Percentiles rank a stretch among this genome's conserved stretches.
Evolutionary conservation across 441 rosid genomes (phyloP).

Genomic region (Melastoma candidum): DNA sequence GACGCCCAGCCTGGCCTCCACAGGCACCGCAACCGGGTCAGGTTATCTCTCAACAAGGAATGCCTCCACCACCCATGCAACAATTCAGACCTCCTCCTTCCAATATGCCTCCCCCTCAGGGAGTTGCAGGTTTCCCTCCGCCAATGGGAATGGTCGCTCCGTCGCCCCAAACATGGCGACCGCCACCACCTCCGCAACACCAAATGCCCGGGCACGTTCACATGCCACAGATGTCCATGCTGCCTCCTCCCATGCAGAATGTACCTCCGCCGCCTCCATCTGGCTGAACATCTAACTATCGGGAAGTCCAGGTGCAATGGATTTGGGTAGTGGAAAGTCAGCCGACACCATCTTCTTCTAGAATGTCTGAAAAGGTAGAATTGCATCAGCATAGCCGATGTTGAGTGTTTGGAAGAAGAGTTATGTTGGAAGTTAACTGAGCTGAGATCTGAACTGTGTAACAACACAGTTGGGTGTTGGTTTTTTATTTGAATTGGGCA

Average conservation of each 20-base stretch:
- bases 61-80: conserved; percentile 14
- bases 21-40: conserved; percentile 62
- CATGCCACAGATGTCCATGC: conserved; percentile 50
- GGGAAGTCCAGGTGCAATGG: no score
- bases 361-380: no score
- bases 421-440: no score
- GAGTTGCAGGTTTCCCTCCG: conserved; percentile 35
- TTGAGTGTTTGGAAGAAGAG: no score
- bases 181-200: conserved; percentile 53
- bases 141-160: conserved; percentile 33
- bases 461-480: no score
- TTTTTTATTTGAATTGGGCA: no score
- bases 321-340: no score
- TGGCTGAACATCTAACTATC: background rate
- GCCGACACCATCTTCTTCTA: no score
- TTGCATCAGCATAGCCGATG: no score
- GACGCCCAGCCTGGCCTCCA: conserved; percentile 13
- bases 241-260: conserved; percentile 41
- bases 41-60: conserved; percentile 35
- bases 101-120: conserved; percentile 34
- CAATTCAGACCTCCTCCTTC: conserved; percentile 28
- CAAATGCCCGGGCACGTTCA: conserved; percentile 50
- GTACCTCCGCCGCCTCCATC: conserved; percentile 26
- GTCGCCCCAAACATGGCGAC: conserved; percentile 18
- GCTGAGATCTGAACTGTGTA: no score